Base-by-base conservation (phyloP, 495 filamentous ascomycete species). In the Immersiella caudata region DNA sequence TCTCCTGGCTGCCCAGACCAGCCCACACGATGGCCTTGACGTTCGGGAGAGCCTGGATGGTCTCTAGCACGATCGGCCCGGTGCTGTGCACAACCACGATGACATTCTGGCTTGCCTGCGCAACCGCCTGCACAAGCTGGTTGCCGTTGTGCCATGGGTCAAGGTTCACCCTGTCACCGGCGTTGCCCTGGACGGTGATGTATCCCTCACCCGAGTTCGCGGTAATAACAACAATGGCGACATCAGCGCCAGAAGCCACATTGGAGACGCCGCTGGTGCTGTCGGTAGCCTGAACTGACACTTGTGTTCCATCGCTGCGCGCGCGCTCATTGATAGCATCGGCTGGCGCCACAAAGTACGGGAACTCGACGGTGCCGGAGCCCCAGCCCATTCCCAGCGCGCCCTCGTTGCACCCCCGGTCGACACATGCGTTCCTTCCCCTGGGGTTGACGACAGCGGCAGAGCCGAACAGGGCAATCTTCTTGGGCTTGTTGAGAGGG, bases 81-180 rank as follows among this genome's bases (percentile, higher is more conserved):
- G 94, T 88, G n/a, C 93, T 86, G 75, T 99, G 95, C n/a, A 97
- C 81, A 7, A 99, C 87, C 0, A 99, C 93, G n/a, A 99, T 85
- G 16, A 90, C 90, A 64, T 85, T 88, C 50, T 89, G 87, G 67
- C 83, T 84, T 55, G 74, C 86, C 78, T 67, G 79, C 63, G 70
- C 88, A 78, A 80, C 95, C 87, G 73, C 86, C 79, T 64, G 82
- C 27, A 96, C 86, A 12, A 96, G 84, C 24, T 85, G 76, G 71
- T 94, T 91, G 20, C 94, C 92, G 52, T 84, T 85, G 72, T 93
- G 90, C 80, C 93, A 91, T 0, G 89, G 81, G 69, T 89, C 86
- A 0, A 97, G 84, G 70, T 89, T 75, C 69, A 83, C 85, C 21
- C 88, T 79, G 70, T 91, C 89, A 26, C 88, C 89, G 0, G 68